A percentile compares a stretch with the other conserved stretches of the same genome.
These are phyloP conservation scores for Talaromyces stipitatus DNA, from an alignment of 495 filamentous ascomycete species.

Conservation along the genomic window DNA sequence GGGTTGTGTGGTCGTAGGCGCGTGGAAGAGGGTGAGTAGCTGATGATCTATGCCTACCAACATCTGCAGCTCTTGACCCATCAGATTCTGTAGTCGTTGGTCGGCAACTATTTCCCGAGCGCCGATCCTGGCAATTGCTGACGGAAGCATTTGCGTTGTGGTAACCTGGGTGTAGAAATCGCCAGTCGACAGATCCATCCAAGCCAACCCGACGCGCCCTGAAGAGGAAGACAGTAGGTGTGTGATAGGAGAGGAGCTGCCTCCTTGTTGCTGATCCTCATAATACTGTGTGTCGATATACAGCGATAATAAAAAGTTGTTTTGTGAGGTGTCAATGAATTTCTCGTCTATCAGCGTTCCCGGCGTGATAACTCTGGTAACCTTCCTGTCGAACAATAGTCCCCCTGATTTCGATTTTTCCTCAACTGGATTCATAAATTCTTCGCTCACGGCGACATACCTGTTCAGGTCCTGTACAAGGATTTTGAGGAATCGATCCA, in stretches of 20 bases:
- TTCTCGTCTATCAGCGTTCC: conserved; percentile 96
- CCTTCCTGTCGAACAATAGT: conserved; percentile 71
- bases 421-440: conserved; percentile 65
- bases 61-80: conserved; percentile 34
- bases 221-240: conserved; percentile 32
- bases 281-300: conserved; percentile 37
- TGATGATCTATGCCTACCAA: conserved; percentile 36
- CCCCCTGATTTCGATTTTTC: conserved; percentile 63
- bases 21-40: conserved; percentile 35
- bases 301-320: conserved; percentile 83
- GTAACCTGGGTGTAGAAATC: conserved; percentile 86
- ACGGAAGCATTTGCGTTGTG: conserved; percentile 61
- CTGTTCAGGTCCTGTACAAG: conserved; percentile 85
- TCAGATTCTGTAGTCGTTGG: conserved; percentile 43
- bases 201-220: conserved; percentile 68
- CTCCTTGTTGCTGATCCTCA: conserved; percentile 6
- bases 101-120: conserved; percentile 82
- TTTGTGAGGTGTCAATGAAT: conserved; percentile 86
- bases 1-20: conserved; percentile 21
- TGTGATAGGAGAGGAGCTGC: conserved; percentile 16
- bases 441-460: conserved; percentile 90
- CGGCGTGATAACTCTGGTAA: conserved; percentile 83
- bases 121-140: conserved; percentile 70
- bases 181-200: conserved; percentile 92
- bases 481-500: conserved; percentile 85